Evolutionary conservation across 2,329 filamentous ascomycete genomes (phyloP).

Genomic region (Byssochlamys sp.): DNA sequence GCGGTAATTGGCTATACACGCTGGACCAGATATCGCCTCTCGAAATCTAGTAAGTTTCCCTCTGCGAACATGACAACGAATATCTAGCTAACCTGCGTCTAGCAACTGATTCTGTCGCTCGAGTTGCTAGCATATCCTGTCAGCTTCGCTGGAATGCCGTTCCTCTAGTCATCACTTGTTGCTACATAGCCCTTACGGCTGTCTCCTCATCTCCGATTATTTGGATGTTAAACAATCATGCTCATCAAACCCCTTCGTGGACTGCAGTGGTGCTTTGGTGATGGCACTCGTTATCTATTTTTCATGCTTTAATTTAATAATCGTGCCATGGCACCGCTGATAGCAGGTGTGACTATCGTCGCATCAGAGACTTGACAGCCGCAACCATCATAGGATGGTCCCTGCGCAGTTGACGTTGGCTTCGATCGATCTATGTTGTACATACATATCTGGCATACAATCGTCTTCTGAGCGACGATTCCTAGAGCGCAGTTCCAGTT

Average conservation of each 20-base stretch:
- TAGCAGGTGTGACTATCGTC: not conserved
- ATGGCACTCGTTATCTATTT: not conserved
- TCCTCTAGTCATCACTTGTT: not conserved
- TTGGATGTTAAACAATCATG: not conserved
- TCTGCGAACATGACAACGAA: not conserved
- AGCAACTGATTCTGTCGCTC: not conserved
- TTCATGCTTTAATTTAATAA: not conserved
- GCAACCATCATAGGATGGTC: not conserved
- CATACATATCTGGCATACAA: not conserved
- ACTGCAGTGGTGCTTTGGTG: not conserved
- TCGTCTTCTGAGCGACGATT: not conserved
- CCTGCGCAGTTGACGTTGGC: not conserved
- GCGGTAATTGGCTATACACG: conserved; percentile 92
- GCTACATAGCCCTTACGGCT: not conserved
- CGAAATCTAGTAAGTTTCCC: conserved; percentile 64
- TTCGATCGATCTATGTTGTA: not conserved
- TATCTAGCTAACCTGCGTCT: not conserved
- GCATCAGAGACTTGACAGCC: not conserved
- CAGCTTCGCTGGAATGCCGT: not conserved
- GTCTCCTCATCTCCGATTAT: not conserved
- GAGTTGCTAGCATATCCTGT: not conserved
- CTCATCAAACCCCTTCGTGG: not conserved
- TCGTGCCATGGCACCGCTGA: not conserved
- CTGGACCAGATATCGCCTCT: conserved; percentile 91
- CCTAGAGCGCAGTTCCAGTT: not conserved